Conservation (phyloP, 2,329 filamentous ascomycete genomes). For the Alternaria solani region DNA sequence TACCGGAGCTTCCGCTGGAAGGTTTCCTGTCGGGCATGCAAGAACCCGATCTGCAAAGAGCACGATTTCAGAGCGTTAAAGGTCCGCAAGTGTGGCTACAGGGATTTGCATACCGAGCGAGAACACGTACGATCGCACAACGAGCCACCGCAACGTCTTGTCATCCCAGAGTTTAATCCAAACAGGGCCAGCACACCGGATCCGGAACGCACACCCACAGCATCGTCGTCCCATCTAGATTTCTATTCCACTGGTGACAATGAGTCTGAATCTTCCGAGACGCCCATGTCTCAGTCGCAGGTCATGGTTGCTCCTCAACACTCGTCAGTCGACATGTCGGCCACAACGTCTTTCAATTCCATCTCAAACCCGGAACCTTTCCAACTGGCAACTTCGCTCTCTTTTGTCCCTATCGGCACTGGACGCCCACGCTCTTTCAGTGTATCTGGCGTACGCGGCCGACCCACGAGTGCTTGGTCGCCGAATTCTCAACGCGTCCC, state of each 20-base stretch:
- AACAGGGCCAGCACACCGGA: constrained; percentile 34
- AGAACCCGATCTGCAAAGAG: constrained; percentile 65
- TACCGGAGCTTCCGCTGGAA: constrained; percentile 67
- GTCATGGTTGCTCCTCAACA: constrained; percentile 38
- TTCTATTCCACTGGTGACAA: constrained; percentile 34
- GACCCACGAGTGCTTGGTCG: constrained; percentile 39
- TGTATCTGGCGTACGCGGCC: constrained; percentile 47
- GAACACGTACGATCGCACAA: constrained; percentile 50
- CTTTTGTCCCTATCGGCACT: constrained; percentile 44
- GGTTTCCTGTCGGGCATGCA: constrained; percentile 65
- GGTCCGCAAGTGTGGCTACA: constrained; percentile 65
- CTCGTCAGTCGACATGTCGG: constrained; percentile 41
- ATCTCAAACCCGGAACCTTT: constrained; percentile 37
- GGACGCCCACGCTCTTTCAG: constrained; percentile 51
- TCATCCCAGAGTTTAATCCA: constrained; percentile 50
- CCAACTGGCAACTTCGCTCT: constrained; percentile 29
- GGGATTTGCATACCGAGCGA: constrained; percentile 61
- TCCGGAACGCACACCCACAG: constrained; percentile 36
- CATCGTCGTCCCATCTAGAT: constrained; percentile 32
- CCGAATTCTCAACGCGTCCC: constrained; percentile 34
- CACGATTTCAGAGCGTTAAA: constrained; percentile 66
- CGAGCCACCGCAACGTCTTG: constrained; percentile 41
- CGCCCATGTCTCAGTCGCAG: constrained; percentile 48
- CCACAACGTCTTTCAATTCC: constrained; percentile 38
- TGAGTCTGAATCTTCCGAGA: constrained; percentile 39